Base-by-base conservation (phyloP, 805 yeast species). In the Monosporozyma servazzii region DNA sequence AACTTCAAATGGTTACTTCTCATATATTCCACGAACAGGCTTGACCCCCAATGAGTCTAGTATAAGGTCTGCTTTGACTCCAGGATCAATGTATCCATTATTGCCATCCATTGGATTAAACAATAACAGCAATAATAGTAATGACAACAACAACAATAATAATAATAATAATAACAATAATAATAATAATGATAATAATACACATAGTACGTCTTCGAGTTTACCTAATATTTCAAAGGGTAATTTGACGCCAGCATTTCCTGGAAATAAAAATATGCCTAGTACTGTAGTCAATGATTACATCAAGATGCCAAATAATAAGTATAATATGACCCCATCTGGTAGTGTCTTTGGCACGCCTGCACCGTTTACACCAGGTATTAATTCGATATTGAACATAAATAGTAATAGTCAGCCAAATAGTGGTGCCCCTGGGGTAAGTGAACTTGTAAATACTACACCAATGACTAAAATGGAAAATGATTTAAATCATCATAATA, bases 41-140 rank as follows among this genome's bases (percentile, higher is more conserved):
- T 70, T 87, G 45, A 83, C 89, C 0, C 93, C 93, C 2, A 85
- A 82, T 64, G 95, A 86, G 62, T 78, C 88, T 5, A 76, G 81
- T 48, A 57, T 87, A 48, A 74, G 95, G 56, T 73, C 86, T 0
- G 91, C 93, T 0, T 64, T 84, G 27, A 82, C 90, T 0, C 90
- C 90, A 0, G 54, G 59, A 10, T 30, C 75, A 31, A 43, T 52
- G n/a, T 56, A 51, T 45, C 60, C 58, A 17, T 31, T 59, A 8
- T 42, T 61, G 21, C 58, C 62, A 9, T 53, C 62, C 9, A 45
- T 59, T 15, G 46, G 37, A 11, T 27, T 44, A n/a, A 29, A 17
- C 13, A 33, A 21, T 36, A 45, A 36, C 33, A 47, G 30, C 21
- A 41, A 29, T 37, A 31, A n/a, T 11, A 27, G 5, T 33, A 36